Evolutionary conservation across 176 grass and related monocot genomes (phyloP), one percentile per base, ranked within the genome.

Genomic region (Oryza rufipogon): DNA sequence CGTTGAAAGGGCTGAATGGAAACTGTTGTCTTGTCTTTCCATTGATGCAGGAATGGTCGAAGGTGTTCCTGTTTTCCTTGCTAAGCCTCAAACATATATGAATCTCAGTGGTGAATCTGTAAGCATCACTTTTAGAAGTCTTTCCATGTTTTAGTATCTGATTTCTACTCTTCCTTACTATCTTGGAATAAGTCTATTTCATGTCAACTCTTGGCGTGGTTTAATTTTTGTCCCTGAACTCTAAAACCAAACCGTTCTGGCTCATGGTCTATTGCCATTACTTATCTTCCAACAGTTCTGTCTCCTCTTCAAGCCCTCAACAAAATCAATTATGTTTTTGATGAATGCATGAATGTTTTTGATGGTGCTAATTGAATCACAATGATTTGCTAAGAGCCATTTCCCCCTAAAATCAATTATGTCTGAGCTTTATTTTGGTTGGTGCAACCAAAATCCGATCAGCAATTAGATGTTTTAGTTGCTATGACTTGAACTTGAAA

Each of bases 91-190:
- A 61, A 98, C 91, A 17, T 95, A 95, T 77, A 93, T 98, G 93
- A 98, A 98, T 89, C 87, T 98, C 45, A 93, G 96, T 11, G 89
- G 91, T 78, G 93, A 95, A 90, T 95, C 93, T 85, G 96, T 98
- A 92, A 89, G 96, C 48, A 54, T 17, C 38, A 68, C 9, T 68
- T 79, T 52, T 83, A 17, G 73, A 72, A 68, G 2, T n/a, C 23
- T 78, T 42, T 68, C 51, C 19, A 66, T 34, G 64, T 72, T 41
- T n/a, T 73, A 58, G 45, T 54, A 75, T 74, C n/a, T 3, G 46
- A 54, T 77, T 3, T 83, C 8, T 66, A 61, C 15, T 60, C 11
- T 25, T 26, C 19, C 74, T 12, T 75, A 71, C 49, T 68, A 22
- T 44, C 73, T 16, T 63, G 58, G 19, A 58, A 58, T 58, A 56